Base-by-base conservation (phyloP, 179 eudicot genomes). In the Corrigiola litoralis region DNA sequence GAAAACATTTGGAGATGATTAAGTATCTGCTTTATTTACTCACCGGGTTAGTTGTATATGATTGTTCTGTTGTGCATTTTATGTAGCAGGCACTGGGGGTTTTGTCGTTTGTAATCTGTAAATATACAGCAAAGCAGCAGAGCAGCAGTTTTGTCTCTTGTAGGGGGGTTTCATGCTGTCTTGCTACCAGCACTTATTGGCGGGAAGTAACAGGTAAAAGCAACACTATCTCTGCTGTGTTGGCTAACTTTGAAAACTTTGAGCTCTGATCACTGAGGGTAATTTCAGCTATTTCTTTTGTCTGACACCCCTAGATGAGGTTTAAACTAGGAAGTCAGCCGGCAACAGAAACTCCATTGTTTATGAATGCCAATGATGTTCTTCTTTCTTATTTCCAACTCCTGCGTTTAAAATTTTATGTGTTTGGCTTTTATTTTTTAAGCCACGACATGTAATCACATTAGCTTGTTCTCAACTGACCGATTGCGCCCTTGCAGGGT, bases 161-260 rank as follows among this genome's bases (percentile, higher is more conserved):
- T 31, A 6, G 17, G 65, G 46, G 58, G 61, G 21, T 18, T 63
- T 74, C 73, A 63, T 61, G 73, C 70, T 63, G 78, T 49, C 58
- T 18, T 63, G 62, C 74, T 63, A 64, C 49, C 55, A 52, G 69
- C 64, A 56, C 65, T 57, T 23, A 52, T 14, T 48, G 37, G 58
- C 28, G 50, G 46, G 58, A 71, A 38, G 52, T 9, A 28, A 50
- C 55, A 65, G 65, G 75, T 71, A 65, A 48, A 9, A 10, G 0
- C 13, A 18, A n/a, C 47, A 17, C 46, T 16, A 17, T 17, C 12
- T 6, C 12, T 6, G 37, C 32, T 3, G 4, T 5, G 27, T 6
- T 59, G 23, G 38, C 48, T 8, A 4, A 12, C n/a, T n/a, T n/a
- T n/a, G n/a, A n/a, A n/a, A n/a, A n/a, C n/a, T n/a, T n/a, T n/a